Base-by-base conservation (phyloP, 495 filamentous ascomycete genomes). In the Astrothelium subdiscretum region DNA sequence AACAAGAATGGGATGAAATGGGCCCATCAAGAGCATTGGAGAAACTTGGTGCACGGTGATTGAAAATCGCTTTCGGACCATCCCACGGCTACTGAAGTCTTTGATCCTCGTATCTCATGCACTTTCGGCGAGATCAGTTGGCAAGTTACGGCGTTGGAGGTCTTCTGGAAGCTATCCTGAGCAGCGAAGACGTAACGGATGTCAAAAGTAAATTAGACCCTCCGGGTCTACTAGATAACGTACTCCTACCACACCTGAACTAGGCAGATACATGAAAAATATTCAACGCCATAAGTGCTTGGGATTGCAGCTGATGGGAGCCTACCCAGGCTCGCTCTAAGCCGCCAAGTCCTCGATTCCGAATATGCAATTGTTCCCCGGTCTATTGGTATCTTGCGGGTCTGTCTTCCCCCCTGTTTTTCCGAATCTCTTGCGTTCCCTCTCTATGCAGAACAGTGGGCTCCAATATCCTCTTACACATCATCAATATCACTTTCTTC, bases 1-100 rank as follows among this genome's bases (percentile, higher is more conserved):
- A 96, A 79, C 80, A 87, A 70, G 95, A 98, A 76, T 98, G 95
- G 95, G 79, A 91, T 70, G 94, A 98, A 78, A 87, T 95, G 74
- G 94, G 94, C 20, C 48, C 48, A 54, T 71, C 87, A n/a, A 81
- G 88, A 52, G 85, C 85, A 58, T 77, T 98, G 70, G 89, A 90
- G 74, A 98, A 97, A 78, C 81, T 98, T 61, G 94, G 94, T 1
- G 87, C 89, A 40, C 85, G 92, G 76, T 81, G 73, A 70, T 78
- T 52, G 26, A 15, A n/a, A 29, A n/a, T 29, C 22, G 8, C 6
- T 26, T 26, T 20, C 12, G 8, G 3, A 20, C 22, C 48, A 27
- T 20, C 5, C 8, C 11, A 8, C 22, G 24, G 48, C 20, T 11
- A 8, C 24, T 10, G 48, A 54, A 29, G 3, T 54, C 13, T 54